A percentile compares a stretch with the other conserved stretches of the same genome.
phyloP scores from a whole-genome alignment of 352 stramenopile species.

The Peronospora farinosa region DNA sequence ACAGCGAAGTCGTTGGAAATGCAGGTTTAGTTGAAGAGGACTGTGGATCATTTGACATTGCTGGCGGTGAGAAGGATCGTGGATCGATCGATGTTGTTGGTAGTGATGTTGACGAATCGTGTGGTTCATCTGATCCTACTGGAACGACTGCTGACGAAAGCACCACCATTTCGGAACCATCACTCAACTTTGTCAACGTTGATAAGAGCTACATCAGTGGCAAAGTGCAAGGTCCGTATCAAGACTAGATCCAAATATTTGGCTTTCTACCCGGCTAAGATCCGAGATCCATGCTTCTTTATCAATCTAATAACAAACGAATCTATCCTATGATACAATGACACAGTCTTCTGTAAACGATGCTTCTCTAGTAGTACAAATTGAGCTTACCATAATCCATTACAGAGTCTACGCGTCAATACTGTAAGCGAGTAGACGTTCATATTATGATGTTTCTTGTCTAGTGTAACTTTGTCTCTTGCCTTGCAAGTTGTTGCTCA shows the following conservation, averaged over 20 bases:
- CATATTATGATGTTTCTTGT: too few relatives aligned
- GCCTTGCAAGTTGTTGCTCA: too few relatives aligned
- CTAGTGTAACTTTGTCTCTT: too few relatives aligned
- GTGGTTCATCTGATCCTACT: not conserved
- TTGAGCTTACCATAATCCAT: too few relatives aligned
- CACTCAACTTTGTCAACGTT: slow-evolving; percentile 18
- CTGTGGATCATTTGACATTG: slow-evolving; percentile 15
- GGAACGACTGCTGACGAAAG: slow-evolving; percentile 1
- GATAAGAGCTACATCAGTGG: slow-evolving; percentile 16
- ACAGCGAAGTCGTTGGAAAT: slow-evolving; percentile 2
- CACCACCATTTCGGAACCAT: slow-evolving; percentile 19
- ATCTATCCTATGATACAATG: too few relatives aligned
- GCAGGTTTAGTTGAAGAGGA: slow-evolving; percentile 11
- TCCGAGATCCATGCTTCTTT: not conserved
- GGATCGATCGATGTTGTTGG: not conserved
- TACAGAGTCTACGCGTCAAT: too few relatives aligned
- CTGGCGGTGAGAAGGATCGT: slow-evolving; percentile 9
- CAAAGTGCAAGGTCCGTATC: slow-evolving; percentile 15
- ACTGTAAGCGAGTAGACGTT: too few relatives aligned
- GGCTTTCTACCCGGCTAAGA: not conserved
- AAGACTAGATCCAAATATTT: slow-evolving; percentile 5
- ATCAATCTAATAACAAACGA: too few relatives aligned
- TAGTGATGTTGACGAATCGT: too few relatives aligned
- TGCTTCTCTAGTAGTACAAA: too few relatives aligned
- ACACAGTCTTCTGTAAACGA: too few relatives aligned